Evolutionary conservation across 495 filamentous ascomycete species (phyloP), one percentile per base, ranked within the genome.

Genomic region (Chaetomium tenue): DNA sequence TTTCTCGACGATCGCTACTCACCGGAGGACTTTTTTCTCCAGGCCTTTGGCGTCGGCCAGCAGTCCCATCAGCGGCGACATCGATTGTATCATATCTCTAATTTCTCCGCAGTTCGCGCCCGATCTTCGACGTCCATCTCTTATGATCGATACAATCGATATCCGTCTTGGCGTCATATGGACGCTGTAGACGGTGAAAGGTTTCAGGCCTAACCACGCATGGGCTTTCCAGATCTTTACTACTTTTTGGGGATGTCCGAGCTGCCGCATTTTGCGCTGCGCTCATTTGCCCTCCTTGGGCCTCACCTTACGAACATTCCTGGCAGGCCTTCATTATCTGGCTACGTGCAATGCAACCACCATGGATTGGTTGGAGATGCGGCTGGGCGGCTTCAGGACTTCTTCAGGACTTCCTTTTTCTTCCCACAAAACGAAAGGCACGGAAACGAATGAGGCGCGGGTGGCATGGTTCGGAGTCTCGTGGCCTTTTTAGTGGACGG

Each of bases 71-170:
- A 20, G 28, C 62, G 63, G 59, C 48, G 56, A 60, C 50, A 28
- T 66, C 60, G 59, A 57, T 68, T 70, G 60, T 54, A 62, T 62
- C 48, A 44, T 8, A 46, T 22, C 30, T 20, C 30, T 54, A 61
- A 54, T 46, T 54, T 44, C 39, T 23, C 18, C 46, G 37, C 50
- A 16, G 15, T 30, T 26, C 59, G 44, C 50, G 60, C 50, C 60
- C 46, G 5, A 44, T 44, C 23, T 51, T 16, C 39, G 20, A 52
- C 59, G n/a, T 37, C 13, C 2, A 26, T 47, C 37, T 25, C 48
- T 54, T n/a, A 13, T 16, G 37, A 44, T 25, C 48, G 48, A 61
- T 61, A 20, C 59, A 52, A 53, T 53, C 47, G 33, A 26, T 42
- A 39, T 44, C 26, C 56, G 28, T 5, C 33, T 37, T 39, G 42